Evolutionary conservation across 2,329 filamentous ascomycete genomes (phyloP), one percentile per base, ranked within the genome.

Genomic region (Thermoascus crustaceus): DNA sequence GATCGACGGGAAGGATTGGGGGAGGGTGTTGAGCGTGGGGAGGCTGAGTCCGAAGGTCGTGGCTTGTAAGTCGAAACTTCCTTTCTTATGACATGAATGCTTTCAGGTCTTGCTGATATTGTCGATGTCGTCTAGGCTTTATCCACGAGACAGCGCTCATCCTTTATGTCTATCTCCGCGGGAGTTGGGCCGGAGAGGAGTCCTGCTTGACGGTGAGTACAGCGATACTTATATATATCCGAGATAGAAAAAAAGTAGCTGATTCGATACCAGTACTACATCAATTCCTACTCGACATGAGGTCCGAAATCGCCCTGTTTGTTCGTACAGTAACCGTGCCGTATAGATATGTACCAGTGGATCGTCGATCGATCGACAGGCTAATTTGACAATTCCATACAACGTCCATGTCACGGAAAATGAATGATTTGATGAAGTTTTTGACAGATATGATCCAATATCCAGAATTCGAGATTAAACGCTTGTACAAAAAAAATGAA

Each of bases 1-100:
- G 35, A 87, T 96, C 16, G 91, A 96, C 62, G 91, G 87, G 21
- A 82, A 79, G 57, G 91, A 98, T 57, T 96, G 91, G 89, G 86
- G 86, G 20, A 78, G 77, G 47, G 89, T 96, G n/a, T 69, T 98
- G 46, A 93, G 86, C 58, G 88, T 96, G 8, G 89, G 89, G 1
- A 72, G 88, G 33, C 66, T 96, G 19, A 89, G 91, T 48, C 89
- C 87, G 1, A 74, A 86, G 47, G 89, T 96, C 34, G 91, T 96
- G 67, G 91, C 88, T 38, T 95, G 88, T 80, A 44, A 64, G 75
- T 54, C 11, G 14, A 4, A 30, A 10, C 7, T 7, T 13, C 14
- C 16, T 20, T 24, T 9, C 10, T 39, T 5, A n/a, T n/a, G n/a
- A n/a, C n/a, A n/a, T n/a, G n/a, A n/a, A n/a, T n/a, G n/a, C n/a